A percentile compares a stretch with the other conserved stretches of the same genome.
phyloP scores from a whole-genome alignment of 2,329 filamentous ascomycete species.

The Neoascochyta sp. region DNA sequence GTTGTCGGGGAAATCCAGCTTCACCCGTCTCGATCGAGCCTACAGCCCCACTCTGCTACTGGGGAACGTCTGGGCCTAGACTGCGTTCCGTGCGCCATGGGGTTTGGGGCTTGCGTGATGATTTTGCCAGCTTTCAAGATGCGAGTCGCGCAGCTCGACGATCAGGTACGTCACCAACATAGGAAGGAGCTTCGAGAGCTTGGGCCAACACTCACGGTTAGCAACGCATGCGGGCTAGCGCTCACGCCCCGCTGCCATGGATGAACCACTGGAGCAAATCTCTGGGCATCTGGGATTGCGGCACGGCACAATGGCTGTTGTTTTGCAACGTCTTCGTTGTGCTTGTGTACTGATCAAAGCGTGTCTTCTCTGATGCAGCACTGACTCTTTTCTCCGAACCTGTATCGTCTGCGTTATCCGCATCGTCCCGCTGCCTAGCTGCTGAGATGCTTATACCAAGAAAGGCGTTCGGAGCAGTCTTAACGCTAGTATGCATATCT shows the following conservation, averaged over 20 bases:
- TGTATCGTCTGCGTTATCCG: too few relatives aligned
- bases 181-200: conserved; percentile 8
- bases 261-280: conserved; percentile 8
- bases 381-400: too few relatives aligned
- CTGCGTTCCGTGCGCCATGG: too few relatives aligned
- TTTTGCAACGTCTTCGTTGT: too few relatives aligned
- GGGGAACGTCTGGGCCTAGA: too few relatives aligned
- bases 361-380: too few relatives aligned
- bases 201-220: conserved; percentile 5
- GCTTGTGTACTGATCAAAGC: too few relatives aligned
- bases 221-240: conserved; percentile 5
- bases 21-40: conserved; percentile 17
- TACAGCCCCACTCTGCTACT: conserved; percentile 9
- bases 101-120: conserved; percentile 18
- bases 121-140: conserved; percentile 11
- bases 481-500: conserved; percentile 9
- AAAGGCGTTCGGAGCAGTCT: conserved; percentile 15
- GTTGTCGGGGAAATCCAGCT: conserved; percentile 16
- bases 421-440: too few relatives aligned
- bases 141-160: conserved; percentile 4
- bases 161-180: conserved; percentile 13
- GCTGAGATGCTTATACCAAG: conserved; percentile 21
- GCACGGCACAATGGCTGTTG: too few relatives aligned
- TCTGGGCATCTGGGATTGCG: too few relatives aligned
- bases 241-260: conserved; percentile 6